Conservation (phyloP, 768 basidiomycete genomes). For the Agrocybe praecox region DNA sequence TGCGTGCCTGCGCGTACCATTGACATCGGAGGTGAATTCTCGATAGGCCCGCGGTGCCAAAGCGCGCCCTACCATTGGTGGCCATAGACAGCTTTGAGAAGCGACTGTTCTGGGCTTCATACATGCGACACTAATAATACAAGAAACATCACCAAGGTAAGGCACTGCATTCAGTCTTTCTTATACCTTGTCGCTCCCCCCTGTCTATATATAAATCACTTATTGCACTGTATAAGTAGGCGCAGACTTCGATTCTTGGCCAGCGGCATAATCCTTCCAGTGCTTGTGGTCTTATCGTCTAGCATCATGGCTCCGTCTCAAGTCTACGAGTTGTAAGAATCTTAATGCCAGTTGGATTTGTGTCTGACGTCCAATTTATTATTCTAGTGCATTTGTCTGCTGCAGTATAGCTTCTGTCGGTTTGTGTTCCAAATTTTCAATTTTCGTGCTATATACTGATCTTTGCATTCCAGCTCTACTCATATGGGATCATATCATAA, state of each 20-base stretch:
- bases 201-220: background rate
- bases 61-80: background rate
- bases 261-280: background rate
- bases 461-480: conserved; percentile 22
- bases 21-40: background rate
- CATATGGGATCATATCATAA: conserved; percentile 31
- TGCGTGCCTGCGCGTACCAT: background rate
- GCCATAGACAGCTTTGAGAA: background rate
- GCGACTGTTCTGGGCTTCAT: background rate
- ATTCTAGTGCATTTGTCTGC: conserved; percentile 29
- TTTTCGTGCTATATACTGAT: background rate
- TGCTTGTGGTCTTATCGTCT: background rate
- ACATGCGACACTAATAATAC: background rate
- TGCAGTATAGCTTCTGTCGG: conserved; percentile 32
- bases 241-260: background rate
- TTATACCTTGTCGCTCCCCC: background rate
- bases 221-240: background rate
- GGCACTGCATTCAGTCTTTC: background rate
- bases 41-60: background rate
- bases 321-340: background rate
- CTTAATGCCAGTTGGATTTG: background rate
- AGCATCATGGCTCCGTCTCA: background rate
- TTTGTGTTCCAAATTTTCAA: conserved; percentile 1
- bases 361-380: background rate
- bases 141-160: background rate